phyloP scores from a whole-genome alignment of 164 flowering plant genomes.

The Vitis labrusca region DNA sequence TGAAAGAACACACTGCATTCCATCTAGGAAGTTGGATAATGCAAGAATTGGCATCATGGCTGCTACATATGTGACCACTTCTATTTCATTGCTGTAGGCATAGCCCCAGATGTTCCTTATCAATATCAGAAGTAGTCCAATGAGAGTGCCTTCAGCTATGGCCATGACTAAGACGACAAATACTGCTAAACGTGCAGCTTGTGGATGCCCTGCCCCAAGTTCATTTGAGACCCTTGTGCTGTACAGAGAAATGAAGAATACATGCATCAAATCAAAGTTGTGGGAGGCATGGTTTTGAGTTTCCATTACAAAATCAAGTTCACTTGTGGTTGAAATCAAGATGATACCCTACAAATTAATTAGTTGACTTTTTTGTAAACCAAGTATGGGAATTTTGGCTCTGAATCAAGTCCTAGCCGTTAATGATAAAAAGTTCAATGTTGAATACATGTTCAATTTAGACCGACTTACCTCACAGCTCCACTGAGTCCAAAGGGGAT shows the following conservation, averaged over 20 bases:
- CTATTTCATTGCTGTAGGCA: conserved; percentile 63
- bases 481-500: conserved; percentile 73
- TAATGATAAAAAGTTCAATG: too few relatives aligned
- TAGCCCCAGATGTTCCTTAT: conserved; percentile 62
- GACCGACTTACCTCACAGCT: conserved; percentile 60
- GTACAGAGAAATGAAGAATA: neutral
- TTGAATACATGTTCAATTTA: neutral
- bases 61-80: conserved; percentile 64
- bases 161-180: conserved; percentile 46
- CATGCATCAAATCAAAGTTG: neutral
- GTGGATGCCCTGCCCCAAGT: conserved; percentile 72
- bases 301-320: neutral
- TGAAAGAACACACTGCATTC: conserved; percentile 74
- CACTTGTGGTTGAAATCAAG: too few relatives aligned
- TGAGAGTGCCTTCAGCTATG: conserved; percentile 37
- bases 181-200: conserved; percentile 58
- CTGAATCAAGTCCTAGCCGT: too few relatives aligned
- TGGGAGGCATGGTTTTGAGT: neutral
- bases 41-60: conserved; percentile 72
- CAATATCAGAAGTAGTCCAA: conserved; percentile 44
- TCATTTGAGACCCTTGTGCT: conserved; percentile 89
- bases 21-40: conserved; percentile 60
- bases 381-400: too few relatives aligned
- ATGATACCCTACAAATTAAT: too few relatives aligned
- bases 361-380: too few relatives aligned